Conservation (phyloP, 1,139 yeast species). For the Geotrichum bryndzae region DNA sequence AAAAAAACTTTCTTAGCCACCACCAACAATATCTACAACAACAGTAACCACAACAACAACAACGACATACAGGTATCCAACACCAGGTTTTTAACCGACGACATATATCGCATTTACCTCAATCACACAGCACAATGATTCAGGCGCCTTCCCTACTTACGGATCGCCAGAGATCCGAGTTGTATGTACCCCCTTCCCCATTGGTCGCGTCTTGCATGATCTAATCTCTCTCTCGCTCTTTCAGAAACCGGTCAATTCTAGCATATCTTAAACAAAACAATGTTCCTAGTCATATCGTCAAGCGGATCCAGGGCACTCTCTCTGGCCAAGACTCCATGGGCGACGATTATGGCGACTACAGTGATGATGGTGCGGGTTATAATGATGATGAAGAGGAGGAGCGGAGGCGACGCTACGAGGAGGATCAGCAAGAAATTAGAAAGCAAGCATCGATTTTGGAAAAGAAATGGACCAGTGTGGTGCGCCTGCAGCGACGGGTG, state of each 20-base stretch:
- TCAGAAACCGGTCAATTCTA: conserved; percentile 29
- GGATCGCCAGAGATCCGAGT: conserved; percentile 27
- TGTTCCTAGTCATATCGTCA: conserved; percentile 17
- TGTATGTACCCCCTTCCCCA: conserved; percentile 18
- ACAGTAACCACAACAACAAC: neutral
- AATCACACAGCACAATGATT: conserved; percentile 5
- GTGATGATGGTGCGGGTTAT: neutral
- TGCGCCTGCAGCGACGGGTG: conserved; percentile 70
- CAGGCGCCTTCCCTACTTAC: conserved; percentile 23
- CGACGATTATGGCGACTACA: conserved; percentile 13
- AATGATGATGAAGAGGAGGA: conserved; percentile 11
- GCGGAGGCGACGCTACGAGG: conserved; percentile 12
- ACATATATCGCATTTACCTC: too few relatives aligned
- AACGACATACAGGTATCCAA: neutral
- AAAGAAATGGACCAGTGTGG: conserved; percentile 85
- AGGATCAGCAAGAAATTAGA: conserved; percentile 14
- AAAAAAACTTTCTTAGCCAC: neutral
- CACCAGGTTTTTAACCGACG: neutral
- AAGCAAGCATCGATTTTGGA: conserved; percentile 44
- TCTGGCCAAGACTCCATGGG: neutral
- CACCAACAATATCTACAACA: neutral
- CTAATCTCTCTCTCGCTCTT: neutral
- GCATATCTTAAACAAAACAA: conserved; percentile 28
- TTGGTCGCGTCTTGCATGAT: neutral
- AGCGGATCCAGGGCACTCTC: conserved; percentile 12